phyloP scores from a whole-genome alignment of 495 filamentous ascomycete genomes.

The Talaromyces adpressus region DNA sequence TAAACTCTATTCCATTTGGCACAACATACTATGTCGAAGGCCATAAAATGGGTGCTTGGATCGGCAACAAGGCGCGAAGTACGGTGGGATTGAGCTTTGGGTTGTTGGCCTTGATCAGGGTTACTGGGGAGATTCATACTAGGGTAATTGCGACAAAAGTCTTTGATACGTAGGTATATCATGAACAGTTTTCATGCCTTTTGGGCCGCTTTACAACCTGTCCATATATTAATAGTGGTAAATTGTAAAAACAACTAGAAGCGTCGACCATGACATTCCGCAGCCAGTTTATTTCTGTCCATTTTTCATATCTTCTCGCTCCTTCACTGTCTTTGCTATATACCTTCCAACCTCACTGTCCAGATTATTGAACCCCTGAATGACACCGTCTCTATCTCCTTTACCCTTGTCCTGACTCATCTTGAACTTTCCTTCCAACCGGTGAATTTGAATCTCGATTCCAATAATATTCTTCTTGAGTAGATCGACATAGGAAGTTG shows the following conservation, averaged over 20 bases:
- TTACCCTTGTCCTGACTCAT: slow-evolving; percentile 44
- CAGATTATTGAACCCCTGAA: slow-evolving; percentile 39
- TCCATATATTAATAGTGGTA: not conserved
- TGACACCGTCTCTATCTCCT: slow-evolving; percentile 36
- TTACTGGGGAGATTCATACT: too few relatives aligned
- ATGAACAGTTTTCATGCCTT: not conserved
- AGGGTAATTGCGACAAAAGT: too few relatives aligned
- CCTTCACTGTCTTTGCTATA: slow-evolving; percentile 38
- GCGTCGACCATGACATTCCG: not conserved
- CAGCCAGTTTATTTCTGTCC: not conserved
- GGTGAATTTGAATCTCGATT: slow-evolving; percentile 34
- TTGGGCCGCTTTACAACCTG: not conserved
- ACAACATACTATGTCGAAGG: too few relatives aligned
- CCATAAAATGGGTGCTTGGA: too few relatives aligned
- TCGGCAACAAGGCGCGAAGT: too few relatives aligned
- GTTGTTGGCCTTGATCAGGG: too few relatives aligned
- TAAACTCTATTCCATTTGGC: too few relatives aligned
- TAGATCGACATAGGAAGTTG: slow-evolving; percentile 32
- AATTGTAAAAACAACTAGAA: not conserved
- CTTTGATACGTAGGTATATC: too few relatives aligned
- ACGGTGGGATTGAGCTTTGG: too few relatives aligned
- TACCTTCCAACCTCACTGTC: slow-evolving; percentile 29
- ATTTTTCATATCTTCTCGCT: slow-evolving; percentile 30
- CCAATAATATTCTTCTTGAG: slow-evolving; percentile 46
- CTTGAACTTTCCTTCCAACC: slow-evolving; percentile 46